Percentiles rank a stretch among this genome's conserved stretches.
phyloP scores from a whole-genome alignment of 2,329 filamentous ascomycete genomes.

The Ophiocordyceps camponoti-saundersi region DNA sequence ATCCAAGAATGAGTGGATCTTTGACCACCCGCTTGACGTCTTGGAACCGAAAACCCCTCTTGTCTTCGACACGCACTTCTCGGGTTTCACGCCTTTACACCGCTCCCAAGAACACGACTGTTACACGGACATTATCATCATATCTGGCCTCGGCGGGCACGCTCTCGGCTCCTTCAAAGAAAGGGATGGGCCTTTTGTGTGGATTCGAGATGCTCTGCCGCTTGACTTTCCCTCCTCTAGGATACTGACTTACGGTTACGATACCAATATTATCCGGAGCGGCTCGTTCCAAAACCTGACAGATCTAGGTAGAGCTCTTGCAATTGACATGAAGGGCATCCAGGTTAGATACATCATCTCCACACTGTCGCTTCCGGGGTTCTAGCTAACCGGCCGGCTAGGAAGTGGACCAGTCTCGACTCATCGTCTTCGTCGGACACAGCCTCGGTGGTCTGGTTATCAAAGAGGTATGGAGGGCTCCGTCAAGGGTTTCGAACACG shows the following conservation, averaged over 20 bases:
- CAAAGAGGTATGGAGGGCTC: background rate
- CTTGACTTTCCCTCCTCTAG: background rate
- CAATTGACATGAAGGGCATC: background rate
- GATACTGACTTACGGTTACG: background rate
- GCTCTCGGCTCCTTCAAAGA: background rate
- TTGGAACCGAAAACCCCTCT: background rate
- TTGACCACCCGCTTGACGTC: background rate
- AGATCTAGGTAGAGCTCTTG: background rate
- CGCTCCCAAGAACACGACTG: background rate
- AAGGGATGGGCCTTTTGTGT: background rate
- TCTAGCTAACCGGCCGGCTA: background rate
- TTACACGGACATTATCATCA: background rate
- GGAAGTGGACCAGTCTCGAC: background rate
- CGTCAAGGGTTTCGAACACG: background rate
- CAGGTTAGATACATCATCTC: background rate
- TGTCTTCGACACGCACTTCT: background rate
- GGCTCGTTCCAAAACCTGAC: background rate
- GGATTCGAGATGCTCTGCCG: background rate
- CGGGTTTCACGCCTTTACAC: background rate
- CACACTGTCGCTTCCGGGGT: too few species aligned
- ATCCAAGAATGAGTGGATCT: background rate
- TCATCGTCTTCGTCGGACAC: background rate
- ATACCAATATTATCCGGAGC: background rate
- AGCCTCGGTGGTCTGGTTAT: background rate
- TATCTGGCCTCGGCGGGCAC: background rate